A percentile compares a stretch with the other conserved stretches of the same genome.
Conservation (phyloP, 2,329 filamentous ascomycete genomes). For the Myriosclerotinia scirpicola region DNA sequence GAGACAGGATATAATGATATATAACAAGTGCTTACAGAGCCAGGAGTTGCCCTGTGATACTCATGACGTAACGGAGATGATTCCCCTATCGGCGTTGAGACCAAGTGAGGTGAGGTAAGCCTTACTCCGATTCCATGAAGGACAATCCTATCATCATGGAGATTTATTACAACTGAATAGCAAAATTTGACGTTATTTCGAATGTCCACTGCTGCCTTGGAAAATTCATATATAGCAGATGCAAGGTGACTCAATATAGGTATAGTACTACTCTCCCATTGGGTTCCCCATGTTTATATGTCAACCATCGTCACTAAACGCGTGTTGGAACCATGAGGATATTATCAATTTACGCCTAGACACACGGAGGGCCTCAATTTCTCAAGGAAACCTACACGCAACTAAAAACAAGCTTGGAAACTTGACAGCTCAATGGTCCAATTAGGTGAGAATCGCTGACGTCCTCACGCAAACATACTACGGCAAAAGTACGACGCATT, state of each 20-base stretch:
- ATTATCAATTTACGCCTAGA: neutral
- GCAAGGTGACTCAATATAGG: neutral
- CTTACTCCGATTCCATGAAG: neutral
- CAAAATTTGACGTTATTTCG: too few relatives aligned
- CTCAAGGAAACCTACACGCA: neutral
- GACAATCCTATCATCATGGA: neutral
- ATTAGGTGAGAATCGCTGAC: neutral
- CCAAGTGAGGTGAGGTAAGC: neutral
- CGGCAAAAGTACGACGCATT: neutral
- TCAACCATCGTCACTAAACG: constrained; percentile 19
- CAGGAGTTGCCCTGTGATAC: neutral
- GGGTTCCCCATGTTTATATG: neutral
- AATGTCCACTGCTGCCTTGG: neutral
- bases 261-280: neutral
- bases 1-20: constrained; percentile 7
- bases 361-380: neutral
- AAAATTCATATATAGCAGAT: neutral
- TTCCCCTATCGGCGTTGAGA: neutral
- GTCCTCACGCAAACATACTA: neutral
- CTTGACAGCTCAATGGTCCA: neutral
- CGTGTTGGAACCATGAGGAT: constrained; percentile 1
- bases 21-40: neutral
- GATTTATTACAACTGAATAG: neutral
- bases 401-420: neutral
- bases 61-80: neutral